phyloP scores from a whole-genome alignment of 2,329 filamentous ascomycete species.

The Fusarium brachygibbosum region DNA sequence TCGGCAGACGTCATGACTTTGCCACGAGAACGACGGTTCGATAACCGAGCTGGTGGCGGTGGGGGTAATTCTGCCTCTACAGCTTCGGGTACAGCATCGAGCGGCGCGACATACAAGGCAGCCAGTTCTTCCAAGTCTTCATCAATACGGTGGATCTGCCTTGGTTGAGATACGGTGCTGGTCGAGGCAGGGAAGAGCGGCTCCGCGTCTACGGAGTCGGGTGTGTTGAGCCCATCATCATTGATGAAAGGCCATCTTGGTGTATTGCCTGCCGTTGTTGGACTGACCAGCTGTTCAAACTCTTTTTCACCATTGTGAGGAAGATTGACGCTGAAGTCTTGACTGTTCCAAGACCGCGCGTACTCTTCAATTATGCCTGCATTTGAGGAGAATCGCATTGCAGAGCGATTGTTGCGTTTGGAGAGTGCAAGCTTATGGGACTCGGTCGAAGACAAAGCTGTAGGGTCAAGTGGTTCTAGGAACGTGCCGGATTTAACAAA shows the following conservation, averaged over 20 bases:
- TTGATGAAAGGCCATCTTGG: constrained; percentile 38
- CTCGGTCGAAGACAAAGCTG: neutral
- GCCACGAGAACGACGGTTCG: neutral
- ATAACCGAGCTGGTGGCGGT: neutral
- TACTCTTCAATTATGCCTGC: constrained; percentile 34
- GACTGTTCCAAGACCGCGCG: constrained; percentile 19
- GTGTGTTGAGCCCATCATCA: constrained; percentile 22
- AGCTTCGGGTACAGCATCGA: constrained; percentile 6
- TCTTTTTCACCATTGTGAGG: neutral
- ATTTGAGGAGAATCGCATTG: constrained; percentile 23
- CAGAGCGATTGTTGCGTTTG: neutral
- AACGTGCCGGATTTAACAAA: constrained; percentile 1
- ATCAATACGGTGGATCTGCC: constrained; percentile 9
- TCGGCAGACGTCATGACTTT: constrained; percentile 33
- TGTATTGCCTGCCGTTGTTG: constrained; percentile 1
- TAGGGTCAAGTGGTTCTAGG: neutral
- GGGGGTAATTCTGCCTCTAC: neutral
- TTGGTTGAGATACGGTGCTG: neutral
- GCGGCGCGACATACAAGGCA: constrained; percentile 3
- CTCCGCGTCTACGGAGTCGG: neutral
- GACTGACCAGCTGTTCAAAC: neutral
- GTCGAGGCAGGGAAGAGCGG: neutral
- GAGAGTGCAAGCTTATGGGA: neutral
- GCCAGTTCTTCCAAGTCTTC: constrained; percentile 13
- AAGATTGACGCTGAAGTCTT: neutral